A percentile compares a stretch with the other conserved stretches of the same genome.
Conservation (phyloP, 2,329 filamentous ascomycete species). For the Cadophora sp. region DNA sequence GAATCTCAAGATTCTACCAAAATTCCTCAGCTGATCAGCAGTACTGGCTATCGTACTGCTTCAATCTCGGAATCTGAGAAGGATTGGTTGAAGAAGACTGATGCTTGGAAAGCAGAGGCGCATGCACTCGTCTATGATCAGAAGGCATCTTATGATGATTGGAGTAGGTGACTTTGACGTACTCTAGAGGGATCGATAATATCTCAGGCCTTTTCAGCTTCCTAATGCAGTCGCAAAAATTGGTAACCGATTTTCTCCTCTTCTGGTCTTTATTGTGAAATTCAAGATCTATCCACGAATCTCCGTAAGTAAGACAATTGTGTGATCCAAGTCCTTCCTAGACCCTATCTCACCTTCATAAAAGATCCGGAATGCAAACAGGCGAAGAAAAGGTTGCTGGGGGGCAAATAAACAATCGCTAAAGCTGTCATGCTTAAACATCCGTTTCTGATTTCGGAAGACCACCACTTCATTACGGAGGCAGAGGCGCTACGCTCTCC, state of each 20-base stretch:
- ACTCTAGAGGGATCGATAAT: background rate
- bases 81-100: background rate
- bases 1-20: background rate
- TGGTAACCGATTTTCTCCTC: no score
- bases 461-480: background rate
- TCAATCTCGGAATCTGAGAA: background rate
- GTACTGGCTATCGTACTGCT: background rate
- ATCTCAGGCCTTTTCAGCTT: no score
- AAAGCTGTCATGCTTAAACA: background rate
- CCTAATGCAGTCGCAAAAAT: no score
- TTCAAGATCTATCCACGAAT: no score
- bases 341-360: background rate
- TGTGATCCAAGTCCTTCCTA: no score
- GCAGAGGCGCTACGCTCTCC: background rate
- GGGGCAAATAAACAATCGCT: background rate
- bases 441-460: background rate
- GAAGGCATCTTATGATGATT: background rate
- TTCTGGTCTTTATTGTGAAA: no score
- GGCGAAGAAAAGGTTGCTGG: background rate
- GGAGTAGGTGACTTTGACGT: background rate
- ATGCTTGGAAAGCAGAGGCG: background rate
- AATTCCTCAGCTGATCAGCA: background rate
- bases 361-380: background rate
- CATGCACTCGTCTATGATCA: background rate
- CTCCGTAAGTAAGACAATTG: no score